These are phyloP conservation scores for Nicotiana tabacum DNA, from an alignment of 257 asterid species.

Conservation along the genomic window DNA sequence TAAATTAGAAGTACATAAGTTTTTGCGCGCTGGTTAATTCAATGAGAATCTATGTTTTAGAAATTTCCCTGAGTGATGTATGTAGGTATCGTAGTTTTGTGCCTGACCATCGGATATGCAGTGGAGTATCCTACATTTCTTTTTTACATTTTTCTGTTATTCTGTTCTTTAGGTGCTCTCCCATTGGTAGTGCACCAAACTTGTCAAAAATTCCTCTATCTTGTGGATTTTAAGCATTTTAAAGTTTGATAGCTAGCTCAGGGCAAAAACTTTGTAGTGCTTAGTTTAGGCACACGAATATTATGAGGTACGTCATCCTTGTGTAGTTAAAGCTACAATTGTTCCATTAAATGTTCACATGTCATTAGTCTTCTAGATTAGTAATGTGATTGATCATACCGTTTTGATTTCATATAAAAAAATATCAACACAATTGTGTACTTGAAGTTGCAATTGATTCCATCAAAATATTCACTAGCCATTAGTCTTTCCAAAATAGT, in stretches of 20 bases:
- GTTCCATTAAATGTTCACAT: background rate
- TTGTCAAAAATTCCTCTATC: background rate
- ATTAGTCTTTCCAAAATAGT: too few species aligned
- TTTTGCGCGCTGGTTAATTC: background rate
- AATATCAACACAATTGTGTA: background rate
- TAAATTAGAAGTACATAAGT: background rate
- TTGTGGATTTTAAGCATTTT: conserved; percentile 27
- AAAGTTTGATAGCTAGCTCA: conserved; percentile 9
- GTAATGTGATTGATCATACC: background rate
- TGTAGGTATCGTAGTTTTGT: background rate
- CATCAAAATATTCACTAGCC: too few species aligned
- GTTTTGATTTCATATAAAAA: background rate
- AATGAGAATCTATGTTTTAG: background rate
- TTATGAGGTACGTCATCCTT: background rate
- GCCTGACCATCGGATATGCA: conserved; percentile 13
- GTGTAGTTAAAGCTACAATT: background rate
- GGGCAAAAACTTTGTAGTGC: background rate
- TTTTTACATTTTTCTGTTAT: conserved; percentile 7
- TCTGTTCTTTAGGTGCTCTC: conserved; percentile 35
- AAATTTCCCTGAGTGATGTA: conserved; percentile 5
- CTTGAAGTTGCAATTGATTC: too few species aligned
- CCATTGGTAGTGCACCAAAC: conserved; percentile 64
- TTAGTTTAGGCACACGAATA: conserved; percentile 7
- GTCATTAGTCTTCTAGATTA: background rate
- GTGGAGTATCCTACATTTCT: conserved; percentile 14